A percentile compares a stretch with the other conserved stretches of the same genome.
Conservation (phyloP, 1,284 basidiomycete genomes). For the Spongiforma sp. region DNA sequence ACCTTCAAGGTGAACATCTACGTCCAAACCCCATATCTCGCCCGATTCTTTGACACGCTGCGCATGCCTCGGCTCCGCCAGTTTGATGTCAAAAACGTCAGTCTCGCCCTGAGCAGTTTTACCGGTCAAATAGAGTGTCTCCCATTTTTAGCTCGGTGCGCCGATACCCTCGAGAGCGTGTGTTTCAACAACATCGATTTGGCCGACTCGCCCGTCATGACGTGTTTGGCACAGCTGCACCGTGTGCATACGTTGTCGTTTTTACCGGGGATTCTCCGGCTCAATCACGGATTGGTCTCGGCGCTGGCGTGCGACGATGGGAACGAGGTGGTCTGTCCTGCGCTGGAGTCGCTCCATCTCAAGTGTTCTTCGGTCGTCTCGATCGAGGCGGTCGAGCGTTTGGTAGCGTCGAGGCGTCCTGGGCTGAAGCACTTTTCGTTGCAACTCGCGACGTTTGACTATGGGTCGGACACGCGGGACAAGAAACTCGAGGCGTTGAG, state of each 20-base stretch:
- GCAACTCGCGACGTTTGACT: slow-evolving; percentile 35
- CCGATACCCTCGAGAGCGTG: slow-evolving; percentile 36
- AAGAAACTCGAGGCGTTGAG: slow-evolving; percentile 24
- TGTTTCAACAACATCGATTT: slow-evolving; percentile 32
- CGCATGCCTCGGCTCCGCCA: slow-evolving; percentile 29
- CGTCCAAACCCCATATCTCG: slow-evolving; percentile 33
- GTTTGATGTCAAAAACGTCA: slow-evolving; percentile 34
- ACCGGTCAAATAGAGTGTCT: slow-evolving; percentile 35
- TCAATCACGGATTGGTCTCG: slow-evolving; percentile 36
- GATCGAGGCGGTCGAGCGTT: slow-evolving; percentile 25
- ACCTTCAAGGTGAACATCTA: slow-evolving; percentile 34
- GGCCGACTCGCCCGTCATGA: slow-evolving; percentile 21
- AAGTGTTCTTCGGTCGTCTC: slow-evolving; percentile 32
- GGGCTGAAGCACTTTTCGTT: slow-evolving; percentile 27
- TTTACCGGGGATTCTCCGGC: slow-evolving; percentile 32
- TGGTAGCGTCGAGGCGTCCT: slow-evolving; percentile 34
- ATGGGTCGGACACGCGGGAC: slow-evolving; percentile 36
- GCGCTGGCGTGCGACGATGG: slow-evolving; percentile 19
- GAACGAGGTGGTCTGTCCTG: slow-evolving; percentile 24
- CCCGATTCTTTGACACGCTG: slow-evolving; percentile 31
- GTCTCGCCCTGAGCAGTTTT: slow-evolving; percentile 32
- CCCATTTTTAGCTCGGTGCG: slow-evolving; percentile 30
- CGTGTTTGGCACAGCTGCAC: slow-evolving; percentile 28
- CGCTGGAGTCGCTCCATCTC: slow-evolving; percentile 32
- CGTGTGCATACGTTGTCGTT: slow-evolving; percentile 24